A percentile compares a stretch with the other conserved stretches of the same genome.
Conservation (phyloP, 305 asterid genomes). For the Ilex paraguariensis region DNA sequence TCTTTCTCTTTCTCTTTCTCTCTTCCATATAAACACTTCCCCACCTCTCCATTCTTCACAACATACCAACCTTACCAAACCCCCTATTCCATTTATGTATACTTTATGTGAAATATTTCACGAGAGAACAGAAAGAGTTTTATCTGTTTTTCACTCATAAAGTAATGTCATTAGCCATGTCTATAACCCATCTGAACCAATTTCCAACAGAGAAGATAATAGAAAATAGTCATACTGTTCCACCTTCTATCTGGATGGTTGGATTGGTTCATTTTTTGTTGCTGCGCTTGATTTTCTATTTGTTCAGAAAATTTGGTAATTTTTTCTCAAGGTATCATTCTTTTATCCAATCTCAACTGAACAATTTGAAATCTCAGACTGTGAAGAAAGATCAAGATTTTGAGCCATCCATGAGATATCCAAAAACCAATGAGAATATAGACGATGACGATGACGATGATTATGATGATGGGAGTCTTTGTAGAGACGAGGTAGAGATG, state of each 20-base stretch:
- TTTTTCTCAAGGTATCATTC: slow-evolving; percentile 13
- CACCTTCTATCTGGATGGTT: slow-evolving; percentile 14
- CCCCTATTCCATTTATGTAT: too few species aligned
- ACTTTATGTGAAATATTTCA: too few species aligned
- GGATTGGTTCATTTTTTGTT: slow-evolving; percentile 24
- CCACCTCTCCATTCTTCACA: too few species aligned
- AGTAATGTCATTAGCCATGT: slow-evolving; percentile 16
- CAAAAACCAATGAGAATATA: background rate
- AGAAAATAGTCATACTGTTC: slow-evolving; percentile 10
- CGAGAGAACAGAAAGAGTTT: too few species aligned
- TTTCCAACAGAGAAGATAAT: slow-evolving; percentile 23
- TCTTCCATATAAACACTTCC: too few species aligned
- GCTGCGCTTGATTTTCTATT: slow-evolving; percentile 21
- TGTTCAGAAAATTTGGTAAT: slow-evolving; percentile 13
- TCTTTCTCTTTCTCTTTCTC: too few species aligned
- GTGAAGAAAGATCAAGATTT: background rate
- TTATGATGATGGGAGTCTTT: slow-evolving; percentile 14
- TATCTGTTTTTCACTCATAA: too few species aligned
- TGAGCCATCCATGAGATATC: background rate
- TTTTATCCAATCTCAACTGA: background rate
- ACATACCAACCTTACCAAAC: too few species aligned
- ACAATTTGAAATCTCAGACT: background rate
- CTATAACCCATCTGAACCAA: slow-evolving; percentile 17
- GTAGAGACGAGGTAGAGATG: slow-evolving; percentile 29
- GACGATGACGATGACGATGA: too few species aligned